Evolutionary conservation across 1,284 basidiomycete species (phyloP).

Genomic region (Volvariella volvacea): DNA sequence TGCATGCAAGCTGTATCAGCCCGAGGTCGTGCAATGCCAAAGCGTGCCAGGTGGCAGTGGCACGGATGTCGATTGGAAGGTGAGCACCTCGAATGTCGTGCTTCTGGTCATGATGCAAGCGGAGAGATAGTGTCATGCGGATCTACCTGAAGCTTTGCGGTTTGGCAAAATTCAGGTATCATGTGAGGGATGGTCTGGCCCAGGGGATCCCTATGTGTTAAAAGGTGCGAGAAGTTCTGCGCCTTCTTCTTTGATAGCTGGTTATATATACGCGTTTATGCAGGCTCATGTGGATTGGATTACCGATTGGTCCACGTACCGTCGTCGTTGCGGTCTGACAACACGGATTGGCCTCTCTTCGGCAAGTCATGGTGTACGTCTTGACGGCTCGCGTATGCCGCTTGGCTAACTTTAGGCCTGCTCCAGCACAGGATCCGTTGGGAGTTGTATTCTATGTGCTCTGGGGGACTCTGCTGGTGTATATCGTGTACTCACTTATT

Average conservation of each 20-base stretch:
- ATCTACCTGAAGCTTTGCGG: slow-evolving; percentile 73
- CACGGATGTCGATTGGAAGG: slow-evolving; percentile 81
- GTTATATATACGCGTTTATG: neutral
- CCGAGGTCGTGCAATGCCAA: slow-evolving; percentile 81
- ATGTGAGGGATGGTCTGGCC: slow-evolving; percentile 82
- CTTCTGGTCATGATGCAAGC: slow-evolving; percentile 4
- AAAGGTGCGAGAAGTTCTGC: slow-evolving; percentile 51
- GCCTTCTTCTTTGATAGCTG: slow-evolving; percentile 4
- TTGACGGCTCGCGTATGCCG: too few relatives aligned
- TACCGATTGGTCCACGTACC: slow-evolving; percentile 72
- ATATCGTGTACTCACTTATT: slow-evolving; percentile 53
- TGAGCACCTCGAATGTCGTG: slow-evolving; percentile 21
- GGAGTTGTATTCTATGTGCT: slow-evolving; percentile 47
- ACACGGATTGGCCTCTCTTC: slow-evolving; percentile 25
- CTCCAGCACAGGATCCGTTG: slow-evolving; percentile 31
- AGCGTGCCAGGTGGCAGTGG: slow-evolving; percentile 70
- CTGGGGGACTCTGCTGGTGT: slow-evolving; percentile 46
- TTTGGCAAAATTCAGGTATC: slow-evolving; percentile 77
- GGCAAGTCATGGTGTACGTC: slow-evolving; percentile 8
- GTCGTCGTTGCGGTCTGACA: slow-evolving; percentile 32
- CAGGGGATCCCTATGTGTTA: slow-evolving; percentile 78
- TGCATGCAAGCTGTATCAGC: slow-evolving; percentile 69
- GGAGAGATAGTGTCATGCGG: slow-evolving; percentile 75
- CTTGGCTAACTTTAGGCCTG: neutral
- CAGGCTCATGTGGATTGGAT: slow-evolving; percentile 79